phyloP scores from a whole-genome alignment of 257 asterid species.

The Capsicum pubescens region DNA sequence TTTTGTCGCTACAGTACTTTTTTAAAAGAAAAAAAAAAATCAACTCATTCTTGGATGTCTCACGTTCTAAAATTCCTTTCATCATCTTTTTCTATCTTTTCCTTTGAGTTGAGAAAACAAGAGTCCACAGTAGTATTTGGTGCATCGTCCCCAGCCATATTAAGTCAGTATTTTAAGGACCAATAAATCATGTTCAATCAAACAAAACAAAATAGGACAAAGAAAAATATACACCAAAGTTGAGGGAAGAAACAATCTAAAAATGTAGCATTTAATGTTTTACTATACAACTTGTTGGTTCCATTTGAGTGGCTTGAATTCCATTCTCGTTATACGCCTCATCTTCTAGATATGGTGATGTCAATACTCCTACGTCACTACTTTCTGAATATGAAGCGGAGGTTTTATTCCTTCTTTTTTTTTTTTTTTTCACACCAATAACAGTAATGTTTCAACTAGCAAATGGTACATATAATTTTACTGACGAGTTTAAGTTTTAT shows the following conservation, averaged over 20 bases:
- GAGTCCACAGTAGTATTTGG: background rate
- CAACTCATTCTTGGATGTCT: background rate
- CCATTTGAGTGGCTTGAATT: slow-evolving; percentile 14
- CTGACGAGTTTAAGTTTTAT: too few relatives aligned
- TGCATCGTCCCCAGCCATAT: background rate
- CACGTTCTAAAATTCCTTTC: background rate
- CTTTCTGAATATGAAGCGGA: background rate
- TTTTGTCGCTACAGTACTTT: background rate
- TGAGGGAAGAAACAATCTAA: background rate
- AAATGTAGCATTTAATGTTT: slow-evolving; percentile 15
- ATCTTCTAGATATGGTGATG: background rate
- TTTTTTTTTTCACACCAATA: background rate
- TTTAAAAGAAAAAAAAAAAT: too few relatives aligned
- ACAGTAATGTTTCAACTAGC: background rate
- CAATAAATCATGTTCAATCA: background rate
- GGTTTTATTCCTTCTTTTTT: background rate
- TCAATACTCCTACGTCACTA: background rate
- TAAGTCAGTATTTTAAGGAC: background rate
- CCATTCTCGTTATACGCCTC: background rate
- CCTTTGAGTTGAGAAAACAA: background rate
- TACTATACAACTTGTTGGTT: background rate
- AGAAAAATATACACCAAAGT: background rate
- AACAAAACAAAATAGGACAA: background rate
- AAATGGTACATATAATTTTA: background rate
- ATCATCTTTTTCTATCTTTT: background rate